A percentile compares a stretch with the other conserved stretches of the same genome.
Evolutionary conservation across 208 protist species (phyloP).

Genomic region (Trypanosomatidae sp.): DNA sequence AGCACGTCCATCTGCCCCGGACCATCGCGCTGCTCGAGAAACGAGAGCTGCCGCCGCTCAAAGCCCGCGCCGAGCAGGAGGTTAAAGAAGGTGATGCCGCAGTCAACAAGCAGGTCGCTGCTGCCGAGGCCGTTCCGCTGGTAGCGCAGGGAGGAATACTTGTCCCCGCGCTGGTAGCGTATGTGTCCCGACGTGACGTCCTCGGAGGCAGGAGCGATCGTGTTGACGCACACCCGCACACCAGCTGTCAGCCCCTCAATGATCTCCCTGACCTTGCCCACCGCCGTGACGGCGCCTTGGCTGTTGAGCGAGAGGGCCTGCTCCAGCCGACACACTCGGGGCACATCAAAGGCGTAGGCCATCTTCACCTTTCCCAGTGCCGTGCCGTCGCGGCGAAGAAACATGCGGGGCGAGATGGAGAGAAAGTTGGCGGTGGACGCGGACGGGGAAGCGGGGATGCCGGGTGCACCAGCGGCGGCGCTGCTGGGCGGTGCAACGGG

Average conservation of each 20-base stretch:
- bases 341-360: constrained; percentile 50
- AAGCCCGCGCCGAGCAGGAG: constrained; percentile 80
- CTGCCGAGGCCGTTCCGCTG: constrained; percentile 86
- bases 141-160: constrained; percentile 67
- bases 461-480: background rate
- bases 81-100: constrained; percentile 83
- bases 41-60: constrained; percentile 79
- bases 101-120: constrained; percentile 81
- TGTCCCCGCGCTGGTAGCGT: constrained; percentile 73
- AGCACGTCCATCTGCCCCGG: constrained; percentile 68
- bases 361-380: constrained; percentile 82
- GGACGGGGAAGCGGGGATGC: background rate
- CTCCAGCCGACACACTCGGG: constrained; percentile 62
- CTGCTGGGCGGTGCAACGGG: background rate
- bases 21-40: constrained; percentile 72
- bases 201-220: constrained; percentile 77
- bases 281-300: constrained; percentile 48
- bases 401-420: constrained; percentile 75
- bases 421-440: constrained; percentile 23
- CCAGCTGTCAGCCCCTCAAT: constrained; percentile 65
- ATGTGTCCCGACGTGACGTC: constrained; percentile 62
- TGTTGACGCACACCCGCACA: constrained; percentile 65
- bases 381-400: constrained; percentile 52
- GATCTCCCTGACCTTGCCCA: constrained; percentile 49
- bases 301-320: constrained; percentile 67